Conservation (phyloP, 257 asterid genomes). For the Forsythia suspensa region DNA sequence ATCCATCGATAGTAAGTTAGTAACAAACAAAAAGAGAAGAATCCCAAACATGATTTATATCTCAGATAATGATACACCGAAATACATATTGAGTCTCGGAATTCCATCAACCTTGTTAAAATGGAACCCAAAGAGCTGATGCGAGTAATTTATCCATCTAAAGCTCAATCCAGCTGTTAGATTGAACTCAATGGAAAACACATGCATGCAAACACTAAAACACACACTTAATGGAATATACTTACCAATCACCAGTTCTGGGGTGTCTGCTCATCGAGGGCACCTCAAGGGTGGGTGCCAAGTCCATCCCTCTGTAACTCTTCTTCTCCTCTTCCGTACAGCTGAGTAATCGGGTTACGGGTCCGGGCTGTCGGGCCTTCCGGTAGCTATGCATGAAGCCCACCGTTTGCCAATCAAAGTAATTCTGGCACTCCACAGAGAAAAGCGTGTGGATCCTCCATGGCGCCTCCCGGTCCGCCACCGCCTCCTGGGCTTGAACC, state of each 20-base stretch:
- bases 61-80: no score
- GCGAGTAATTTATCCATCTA: not conserved
- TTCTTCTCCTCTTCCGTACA: conserved; percentile 79
- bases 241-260: conserved; percentile 84
- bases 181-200: not conserved
- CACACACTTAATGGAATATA: not conserved
- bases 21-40: not conserved
- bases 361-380: conserved; percentile 92
- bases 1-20: not conserved
- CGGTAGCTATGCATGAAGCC: conserved; percentile 87
- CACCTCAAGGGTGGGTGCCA: conserved; percentile 95
- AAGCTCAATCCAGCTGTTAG: not conserved
- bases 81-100: no score
- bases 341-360: conserved; percentile 84
- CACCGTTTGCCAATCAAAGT: conserved; percentile 99
- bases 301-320: conserved; percentile 74
- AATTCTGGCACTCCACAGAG: conserved; percentile 96
- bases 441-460: conserved; percentile 83
- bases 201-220: not conserved
- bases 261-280: conserved; percentile 76
- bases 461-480: conserved; percentile 26
- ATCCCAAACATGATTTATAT: not conserved
- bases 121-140: not conserved
- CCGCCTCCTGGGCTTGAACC: conserved; percentile 24
- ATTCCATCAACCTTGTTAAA: not conserved